These are phyloP conservation scores for Auriscalpium orientale DNA, from an alignment of 768 basidiomycete genomes.

Conservation along the genomic window DNA sequence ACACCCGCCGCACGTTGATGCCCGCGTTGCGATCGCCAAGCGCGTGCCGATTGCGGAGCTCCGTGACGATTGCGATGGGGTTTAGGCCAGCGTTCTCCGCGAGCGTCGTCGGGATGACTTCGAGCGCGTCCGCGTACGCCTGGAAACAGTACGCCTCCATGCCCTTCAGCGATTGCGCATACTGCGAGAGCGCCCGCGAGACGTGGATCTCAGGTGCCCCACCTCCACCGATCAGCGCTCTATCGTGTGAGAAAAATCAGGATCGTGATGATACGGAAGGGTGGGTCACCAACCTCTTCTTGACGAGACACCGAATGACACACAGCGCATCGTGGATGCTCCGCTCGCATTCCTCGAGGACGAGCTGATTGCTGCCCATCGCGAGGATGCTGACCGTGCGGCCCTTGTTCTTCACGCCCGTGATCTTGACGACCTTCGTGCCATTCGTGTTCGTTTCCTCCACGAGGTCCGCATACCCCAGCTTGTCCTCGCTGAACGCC, in stretches of 20 bases:
- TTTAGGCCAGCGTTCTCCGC: constrained; percentile 98
- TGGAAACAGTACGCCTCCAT: constrained; percentile 99
- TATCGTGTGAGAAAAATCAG: constrained; percentile 16
- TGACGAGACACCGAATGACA: constrained; percentile 95
- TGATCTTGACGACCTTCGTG: constrained; percentile 88
- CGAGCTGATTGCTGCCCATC: constrained; percentile 86
- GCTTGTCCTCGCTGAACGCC: constrained; percentile 94
- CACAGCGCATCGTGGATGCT: constrained; percentile 85
- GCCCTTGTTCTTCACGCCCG: constrained; percentile 90
- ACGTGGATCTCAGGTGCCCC: constrained; percentile 98
- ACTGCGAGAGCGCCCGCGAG: constrained; percentile 82
- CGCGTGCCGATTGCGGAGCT: constrained; percentile 93
- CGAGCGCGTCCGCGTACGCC: constrained; percentile 94
- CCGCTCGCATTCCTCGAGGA: constrained; percentile 94
- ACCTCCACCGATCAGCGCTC: constrained; percentile 91
- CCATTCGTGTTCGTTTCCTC: constrained; percentile 81
- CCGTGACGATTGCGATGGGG: constrained; percentile 96
- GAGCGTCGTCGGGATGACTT: constrained; percentile 97
- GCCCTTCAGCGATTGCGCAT: constrained; percentile 88
- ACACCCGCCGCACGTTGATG: constrained; percentile 55
- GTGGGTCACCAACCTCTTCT: constrained; percentile 69
- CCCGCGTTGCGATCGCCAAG: constrained; percentile 91
- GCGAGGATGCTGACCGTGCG: constrained; percentile 94
- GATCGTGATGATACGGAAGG: neutral
- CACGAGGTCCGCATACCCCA: constrained; percentile 92